These are phyloP conservation scores for Camelina neglecta DNA, from an alignment of 345 rosid species.

Conservation along the genomic window DNA sequence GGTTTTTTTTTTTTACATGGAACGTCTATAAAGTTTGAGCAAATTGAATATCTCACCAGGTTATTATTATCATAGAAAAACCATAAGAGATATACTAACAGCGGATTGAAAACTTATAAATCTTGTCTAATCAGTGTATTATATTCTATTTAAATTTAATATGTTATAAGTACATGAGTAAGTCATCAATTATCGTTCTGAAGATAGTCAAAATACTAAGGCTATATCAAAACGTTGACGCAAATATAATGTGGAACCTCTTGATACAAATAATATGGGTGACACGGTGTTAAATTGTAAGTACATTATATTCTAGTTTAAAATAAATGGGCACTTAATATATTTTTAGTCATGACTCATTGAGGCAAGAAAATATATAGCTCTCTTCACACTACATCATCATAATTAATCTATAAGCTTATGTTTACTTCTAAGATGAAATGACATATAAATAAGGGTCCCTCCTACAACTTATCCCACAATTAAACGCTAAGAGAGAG, in stretches of 20 bases:
- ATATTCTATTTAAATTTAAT: neutral
- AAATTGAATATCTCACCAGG: neutral
- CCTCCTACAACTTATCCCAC: too few species aligned
- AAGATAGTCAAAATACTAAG: neutral
- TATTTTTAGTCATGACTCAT: neutral
- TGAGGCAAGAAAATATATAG: neutral
- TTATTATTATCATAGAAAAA: neutral
- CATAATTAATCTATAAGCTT: neutral
- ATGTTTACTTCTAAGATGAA: neutral
- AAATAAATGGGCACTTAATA: neutral
- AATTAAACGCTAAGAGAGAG: neutral
- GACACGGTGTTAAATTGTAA: conserved; percentile 18
- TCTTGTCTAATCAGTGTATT: neutral
- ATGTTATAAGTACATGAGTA: neutral
- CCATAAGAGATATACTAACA: neutral
- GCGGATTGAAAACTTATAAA: neutral
- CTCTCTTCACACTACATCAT: conserved; percentile 13
- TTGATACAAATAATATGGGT: conserved; percentile 9
- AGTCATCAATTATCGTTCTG: conserved; percentile 12
- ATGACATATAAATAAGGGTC: too few species aligned
- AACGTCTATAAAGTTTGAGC: neutral
- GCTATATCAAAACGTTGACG: conserved; percentile 9
- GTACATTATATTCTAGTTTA: neutral
- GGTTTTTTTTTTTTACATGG: neutral
- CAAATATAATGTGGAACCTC: neutral